phyloP scores from a whole-genome alignment of 2,329 filamentous ascomycete genomes.

The Hypoxylon sp. region DNA sequence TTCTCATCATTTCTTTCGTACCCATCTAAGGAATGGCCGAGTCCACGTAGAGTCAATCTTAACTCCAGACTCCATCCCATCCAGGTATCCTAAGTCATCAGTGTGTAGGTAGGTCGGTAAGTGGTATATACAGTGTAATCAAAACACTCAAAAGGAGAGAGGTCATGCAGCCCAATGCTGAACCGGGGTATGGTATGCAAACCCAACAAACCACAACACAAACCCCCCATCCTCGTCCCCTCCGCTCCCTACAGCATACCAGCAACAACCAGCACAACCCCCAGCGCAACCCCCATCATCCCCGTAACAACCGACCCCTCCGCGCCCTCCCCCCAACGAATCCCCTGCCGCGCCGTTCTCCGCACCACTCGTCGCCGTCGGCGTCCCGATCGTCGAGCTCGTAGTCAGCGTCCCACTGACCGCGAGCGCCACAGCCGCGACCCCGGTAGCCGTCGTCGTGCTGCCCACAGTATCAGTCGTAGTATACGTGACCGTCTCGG shows the following conservation, averaged over 20 bases:
- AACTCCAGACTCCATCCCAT: slow-evolving; percentile 2
- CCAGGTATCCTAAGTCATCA: neutral
- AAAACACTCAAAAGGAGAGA: slow-evolving; percentile 2
- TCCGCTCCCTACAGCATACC: slow-evolving; percentile 47
- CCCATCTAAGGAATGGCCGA: slow-evolving; percentile 4
- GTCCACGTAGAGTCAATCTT: neutral
- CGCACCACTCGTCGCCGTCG: slow-evolving; percentile 31
- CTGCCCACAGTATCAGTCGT: slow-evolving; percentile 51
- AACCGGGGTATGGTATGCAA: slow-evolving; percentile 6
- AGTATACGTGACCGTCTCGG: slow-evolving; percentile 56
- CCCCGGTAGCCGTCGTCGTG: slow-evolving; percentile 51
- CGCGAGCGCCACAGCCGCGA: slow-evolving; percentile 52
- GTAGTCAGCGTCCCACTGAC: slow-evolving; percentile 56
- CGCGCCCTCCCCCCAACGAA: slow-evolving; percentile 12
- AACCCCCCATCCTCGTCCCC: neutral
- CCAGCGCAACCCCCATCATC: slow-evolving; percentile 51
- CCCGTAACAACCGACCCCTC: slow-evolving; percentile 52
- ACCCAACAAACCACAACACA: neutral
- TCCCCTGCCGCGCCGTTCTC: slow-evolving; percentile 39
- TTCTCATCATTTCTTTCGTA: neutral
- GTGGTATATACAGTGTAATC: neutral
- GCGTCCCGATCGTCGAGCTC: slow-evolving; percentile 48
- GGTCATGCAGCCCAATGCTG: neutral
- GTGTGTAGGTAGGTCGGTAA: neutral
- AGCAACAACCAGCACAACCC: slow-evolving; percentile 50